Evolutionary conservation across 495 filamentous ascomycete genomes (phyloP), one percentile per base, ranked within the genome.

Genomic region (Diplogelasinospora grovesii): DNA sequence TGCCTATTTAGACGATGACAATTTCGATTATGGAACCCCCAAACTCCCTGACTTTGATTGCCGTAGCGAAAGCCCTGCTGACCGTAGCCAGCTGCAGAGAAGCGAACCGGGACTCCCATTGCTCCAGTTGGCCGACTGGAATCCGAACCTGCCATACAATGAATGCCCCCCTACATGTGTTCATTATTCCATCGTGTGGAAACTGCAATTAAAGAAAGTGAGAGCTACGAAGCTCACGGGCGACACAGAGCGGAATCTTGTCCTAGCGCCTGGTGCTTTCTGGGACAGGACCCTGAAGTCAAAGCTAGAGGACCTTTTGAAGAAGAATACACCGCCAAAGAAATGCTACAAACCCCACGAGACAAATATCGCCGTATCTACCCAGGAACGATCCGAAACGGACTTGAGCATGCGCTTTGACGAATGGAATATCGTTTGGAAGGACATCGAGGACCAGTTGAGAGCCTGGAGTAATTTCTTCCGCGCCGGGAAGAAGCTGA

Each of bases 161-260:
- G 43, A 51, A 35, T 41, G 13, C 18, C 49, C 42, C 26, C 51
- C 41, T 21, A 53, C 39, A 46, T 53, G 43, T 31, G 56, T 55
- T 35, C 48, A 52, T 50, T 62, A 56, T 43, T 48, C 31, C 31
- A 34, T 34, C 15, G 43, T 58, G 40, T 61, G 48, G 52, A 56
- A 54, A 34, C 36, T 61, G 9, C 48, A 27, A 8, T 37, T 61
- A 20, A 56, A 59, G 30, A 43, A 43, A 36, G 40, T 30, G 30
- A 35, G 40, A 43, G 22, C 45, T 39, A 37, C 28, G 37, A 46
- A 39, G 28, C 37, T 52, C 34, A 32, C 47, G 35, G 53, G 49
- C 30, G 46, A 56, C 18, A 58, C 49, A 16, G 49, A 61, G 45
- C 39, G 46, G 46, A 55, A 53, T 29, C 24, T 58, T 22, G 52